Evolutionary conservation across 805 yeast genomes (phyloP).

Genomic region (Starmerella vaccinii): DNA sequence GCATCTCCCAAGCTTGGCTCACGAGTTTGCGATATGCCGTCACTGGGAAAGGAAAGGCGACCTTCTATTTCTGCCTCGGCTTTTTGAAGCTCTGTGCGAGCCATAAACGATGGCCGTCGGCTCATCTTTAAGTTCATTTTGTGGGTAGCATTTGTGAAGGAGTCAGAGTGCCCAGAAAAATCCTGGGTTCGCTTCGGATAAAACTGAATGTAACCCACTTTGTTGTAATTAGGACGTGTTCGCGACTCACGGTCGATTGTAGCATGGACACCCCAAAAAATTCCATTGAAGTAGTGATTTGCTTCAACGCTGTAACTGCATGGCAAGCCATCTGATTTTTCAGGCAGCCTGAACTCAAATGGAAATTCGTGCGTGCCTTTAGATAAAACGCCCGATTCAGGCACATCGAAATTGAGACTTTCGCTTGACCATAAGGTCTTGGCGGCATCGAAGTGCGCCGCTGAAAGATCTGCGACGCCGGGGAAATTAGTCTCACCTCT

Average conservation of each 20-base stretch:
- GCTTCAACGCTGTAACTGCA: conserved; percentile 11
- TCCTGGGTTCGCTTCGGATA: conserved; percentile 4
- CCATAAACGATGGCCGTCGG: conserved; percentile 13
- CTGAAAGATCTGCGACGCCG: conserved; percentile 7
- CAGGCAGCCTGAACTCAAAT: conserved; percentile 12
- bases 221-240: conserved; percentile 8
- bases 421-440: conserved; percentile 8
- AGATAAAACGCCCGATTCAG: neutral
- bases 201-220: conserved; percentile 1
- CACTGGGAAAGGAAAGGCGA: conserved; percentile 2
- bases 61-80: conserved; percentile 4
- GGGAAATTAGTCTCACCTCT: neutral
- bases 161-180: neutral
- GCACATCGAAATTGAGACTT: neutral
- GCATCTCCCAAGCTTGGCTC: neutral
- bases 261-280: conserved; percentile 16
- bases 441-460: conserved; percentile 4
- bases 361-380: conserved; percentile 13
- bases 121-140: neutral
- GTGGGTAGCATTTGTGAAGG: neutral
- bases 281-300: conserved; percentile 11
- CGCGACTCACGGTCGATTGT: conserved; percentile 10
- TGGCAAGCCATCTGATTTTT: conserved; percentile 3
- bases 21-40: conserved; percentile 7
- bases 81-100: neutral